A percentile compares a stretch with the other conserved stretches of the same genome.
phyloP scores from a whole-genome alignment of 495 filamentous ascomycete species.

The Pseudoneurospora amorphoporcata region DNA sequence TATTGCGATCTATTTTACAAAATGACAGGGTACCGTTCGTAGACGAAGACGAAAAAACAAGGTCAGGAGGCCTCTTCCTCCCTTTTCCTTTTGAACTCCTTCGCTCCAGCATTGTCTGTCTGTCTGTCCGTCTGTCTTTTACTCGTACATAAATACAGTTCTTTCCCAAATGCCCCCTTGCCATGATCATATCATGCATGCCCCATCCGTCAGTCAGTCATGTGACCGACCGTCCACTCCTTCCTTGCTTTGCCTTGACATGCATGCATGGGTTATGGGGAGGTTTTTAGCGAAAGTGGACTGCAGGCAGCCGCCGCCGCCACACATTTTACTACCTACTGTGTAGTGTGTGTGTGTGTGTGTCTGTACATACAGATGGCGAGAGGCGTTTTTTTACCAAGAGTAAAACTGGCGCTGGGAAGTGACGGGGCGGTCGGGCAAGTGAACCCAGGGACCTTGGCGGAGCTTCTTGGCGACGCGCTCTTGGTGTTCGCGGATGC shows the following conservation, averaged over 20 bases:
- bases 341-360: no score
- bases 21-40: neutral
- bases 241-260: neutral
- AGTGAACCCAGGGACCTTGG: conserved; percentile 68
- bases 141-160: neutral
- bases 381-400: conserved; percentile 52
- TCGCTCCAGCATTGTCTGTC: neutral
- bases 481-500: conserved; percentile 68
- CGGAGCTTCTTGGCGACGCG: conserved; percentile 58
- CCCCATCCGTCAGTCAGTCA: neutral
- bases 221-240: neutral
- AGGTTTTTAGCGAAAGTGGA: no score
- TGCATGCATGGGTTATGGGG: no score
- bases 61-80: neutral
- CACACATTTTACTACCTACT: neutral
- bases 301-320: neutral
- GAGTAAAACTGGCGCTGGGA: conserved; percentile 79
- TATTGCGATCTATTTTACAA: neutral
- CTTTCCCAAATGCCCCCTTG: neutral
- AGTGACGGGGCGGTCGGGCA: conserved; percentile 68
- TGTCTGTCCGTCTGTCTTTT: neutral
- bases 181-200: neutral
- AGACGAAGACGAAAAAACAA: neutral
- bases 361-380: no score
- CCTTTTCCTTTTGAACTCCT: neutral